Percentiles rank a stretch among this genome's conserved stretches.
Evolutionary conservation across 73 alveolate genomes (phyloP).

Genomic region (Paramecium pentaurelia): DNA sequence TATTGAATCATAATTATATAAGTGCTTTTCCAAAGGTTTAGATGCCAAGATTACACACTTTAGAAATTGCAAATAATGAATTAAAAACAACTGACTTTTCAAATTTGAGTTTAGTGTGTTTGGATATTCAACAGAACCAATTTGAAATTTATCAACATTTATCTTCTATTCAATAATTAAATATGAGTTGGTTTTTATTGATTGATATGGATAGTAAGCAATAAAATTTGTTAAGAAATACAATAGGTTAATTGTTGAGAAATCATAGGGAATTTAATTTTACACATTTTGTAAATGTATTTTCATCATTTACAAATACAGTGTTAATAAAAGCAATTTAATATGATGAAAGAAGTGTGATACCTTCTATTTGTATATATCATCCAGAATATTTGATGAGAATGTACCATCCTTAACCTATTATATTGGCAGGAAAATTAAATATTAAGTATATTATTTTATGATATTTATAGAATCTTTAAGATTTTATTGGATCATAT

Average conservation of each 20-base stretch:
- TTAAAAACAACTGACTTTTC: background rate
- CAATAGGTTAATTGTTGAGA: background rate
- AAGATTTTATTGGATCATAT: background rate
- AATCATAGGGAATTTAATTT: background rate
- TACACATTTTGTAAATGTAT: background rate
- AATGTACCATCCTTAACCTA: background rate
- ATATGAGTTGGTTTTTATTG: background rate
- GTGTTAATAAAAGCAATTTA: background rate
- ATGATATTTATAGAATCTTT: background rate
- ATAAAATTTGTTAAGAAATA: background rate
- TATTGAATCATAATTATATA: background rate
- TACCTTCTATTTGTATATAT: background rate
- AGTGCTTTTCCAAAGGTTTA: background rate
- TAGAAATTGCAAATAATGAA: background rate
- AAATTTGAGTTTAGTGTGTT: background rate
- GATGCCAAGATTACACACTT: background rate
- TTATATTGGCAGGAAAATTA: background rate
- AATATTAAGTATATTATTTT: background rate
- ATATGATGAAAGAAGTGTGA: slow-evolving; percentile 1
- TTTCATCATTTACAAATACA: background rate
- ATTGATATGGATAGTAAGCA: background rate
- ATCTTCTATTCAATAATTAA: background rate
- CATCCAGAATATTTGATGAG: background rate
- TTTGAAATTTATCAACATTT: background rate
- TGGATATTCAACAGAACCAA: background rate